A percentile compares a stretch with the other conserved stretches of the same genome.
Conservation (phyloP, 805 yeast species). For the Candida railenensis region DNA sequence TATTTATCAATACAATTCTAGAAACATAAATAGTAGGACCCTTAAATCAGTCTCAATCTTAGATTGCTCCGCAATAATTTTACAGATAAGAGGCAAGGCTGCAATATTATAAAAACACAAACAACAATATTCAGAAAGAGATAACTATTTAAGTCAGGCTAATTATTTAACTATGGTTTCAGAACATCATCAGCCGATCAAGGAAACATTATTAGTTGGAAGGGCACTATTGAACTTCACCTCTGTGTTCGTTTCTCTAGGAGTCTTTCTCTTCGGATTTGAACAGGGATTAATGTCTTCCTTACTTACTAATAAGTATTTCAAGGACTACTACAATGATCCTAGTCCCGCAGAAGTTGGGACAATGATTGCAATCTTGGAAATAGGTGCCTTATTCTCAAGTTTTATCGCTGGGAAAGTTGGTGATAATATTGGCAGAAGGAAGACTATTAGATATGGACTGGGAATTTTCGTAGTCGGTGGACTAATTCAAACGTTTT, state of each 20-base stretch:
- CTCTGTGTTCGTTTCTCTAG: conserved; percentile 42
- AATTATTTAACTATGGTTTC: neutral
- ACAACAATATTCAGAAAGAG: neutral
- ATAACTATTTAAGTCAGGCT: too few species aligned
- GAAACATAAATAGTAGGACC: too few species aligned
- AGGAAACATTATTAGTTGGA: conserved; percentile 40
- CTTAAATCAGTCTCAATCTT: too few species aligned
- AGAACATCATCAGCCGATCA: conserved; percentile 14
- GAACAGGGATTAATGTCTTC: conserved; percentile 49
- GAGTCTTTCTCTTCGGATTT: conserved; percentile 45
- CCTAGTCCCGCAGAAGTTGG: conserved; percentile 44
- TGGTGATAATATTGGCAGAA: conserved; percentile 49
- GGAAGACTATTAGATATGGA: conserved; percentile 47
- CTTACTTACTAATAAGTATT: conserved; percentile 41
- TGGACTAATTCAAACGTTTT: conserved; percentile 44
- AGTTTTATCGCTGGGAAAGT: conserved; percentile 47
- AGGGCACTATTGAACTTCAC: conserved; percentile 40
- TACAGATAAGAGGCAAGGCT: too few species aligned
- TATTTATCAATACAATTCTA: too few species aligned
- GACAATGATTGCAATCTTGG: conserved; percentile 49
- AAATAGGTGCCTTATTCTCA: conserved; percentile 50
- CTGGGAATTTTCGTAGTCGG: conserved; percentile 50
- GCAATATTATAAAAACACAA: too few species aligned
- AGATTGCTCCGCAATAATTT: too few species aligned
- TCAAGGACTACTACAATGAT: conserved; percentile 37